phyloP scores from a whole-genome alignment of 805 yeast species.

The Myxozyma mucilagina region DNA sequence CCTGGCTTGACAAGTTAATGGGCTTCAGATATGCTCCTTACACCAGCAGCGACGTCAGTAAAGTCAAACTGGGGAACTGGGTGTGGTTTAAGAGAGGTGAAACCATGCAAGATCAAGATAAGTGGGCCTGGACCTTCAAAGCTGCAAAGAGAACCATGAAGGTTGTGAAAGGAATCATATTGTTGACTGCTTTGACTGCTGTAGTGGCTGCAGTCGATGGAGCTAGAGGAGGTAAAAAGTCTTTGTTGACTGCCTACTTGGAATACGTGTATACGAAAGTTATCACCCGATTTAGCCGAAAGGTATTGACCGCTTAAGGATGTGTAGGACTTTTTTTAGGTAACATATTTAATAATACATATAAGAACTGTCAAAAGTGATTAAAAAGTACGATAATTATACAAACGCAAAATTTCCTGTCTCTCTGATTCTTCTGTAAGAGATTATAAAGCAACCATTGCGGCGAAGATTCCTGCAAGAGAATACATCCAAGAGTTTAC shows the following conservation, averaged over 20 bases:
- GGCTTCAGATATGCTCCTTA: conserved; percentile 1
- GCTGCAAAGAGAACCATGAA: neutral
- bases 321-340: neutral
- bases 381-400: neutral
- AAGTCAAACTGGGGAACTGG: neutral
- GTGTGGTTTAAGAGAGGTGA: neutral
- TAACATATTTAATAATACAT: neutral
- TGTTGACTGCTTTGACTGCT: neutral
- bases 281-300: neutral
- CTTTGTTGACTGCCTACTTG: neutral
- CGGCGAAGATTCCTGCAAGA: neutral
- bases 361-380: neutral
- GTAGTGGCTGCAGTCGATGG: neutral
- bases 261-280: neutral
- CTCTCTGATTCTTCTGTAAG: neutral
- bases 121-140: neutral
- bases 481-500: neutral
- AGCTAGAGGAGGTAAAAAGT: neutral
- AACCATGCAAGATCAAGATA: conserved; percentile 3
- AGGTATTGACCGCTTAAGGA: neutral
- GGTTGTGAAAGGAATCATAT: neutral
- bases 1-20: conserved; percentile 3
- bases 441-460: neutral
- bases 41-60: neutral
- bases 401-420: neutral